Evolutionary conservation across 257 asterid genomes (phyloP).

Genomic region (Leonotis leonurus): DNA sequence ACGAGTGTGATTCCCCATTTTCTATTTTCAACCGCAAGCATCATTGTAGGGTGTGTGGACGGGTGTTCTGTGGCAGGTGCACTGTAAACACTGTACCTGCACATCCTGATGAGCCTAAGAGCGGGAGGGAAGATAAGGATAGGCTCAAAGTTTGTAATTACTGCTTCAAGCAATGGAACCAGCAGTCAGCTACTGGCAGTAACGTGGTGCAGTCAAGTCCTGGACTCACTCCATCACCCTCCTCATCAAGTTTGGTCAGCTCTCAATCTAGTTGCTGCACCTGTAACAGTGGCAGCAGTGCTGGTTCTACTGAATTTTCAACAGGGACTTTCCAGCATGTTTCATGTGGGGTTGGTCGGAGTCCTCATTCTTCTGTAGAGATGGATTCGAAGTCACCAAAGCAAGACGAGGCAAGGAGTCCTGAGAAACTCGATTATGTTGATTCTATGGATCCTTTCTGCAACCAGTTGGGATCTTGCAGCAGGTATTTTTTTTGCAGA

Average conservation of each 20-base stretch:
- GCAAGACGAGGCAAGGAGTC: slow-evolving; percentile 30
- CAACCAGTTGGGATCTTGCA: slow-evolving; percentile 43
- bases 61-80: slow-evolving; percentile 73
- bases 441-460: slow-evolving; percentile 35
- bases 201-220: slow-evolving; percentile 34
- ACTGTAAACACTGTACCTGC: slow-evolving; percentile 49
- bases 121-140: slow-evolving; percentile 49
- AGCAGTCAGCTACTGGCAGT: slow-evolving; percentile 31
- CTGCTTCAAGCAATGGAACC: slow-evolving; percentile 72
- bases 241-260: slow-evolving; percentile 62
- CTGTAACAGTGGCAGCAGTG: slow-evolving; percentile 54
- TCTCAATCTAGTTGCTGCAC: slow-evolving; percentile 48
- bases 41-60: slow-evolving; percentile 68
- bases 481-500: too few species aligned
- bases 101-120: slow-evolving; percentile 36
- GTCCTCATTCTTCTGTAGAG: slow-evolving; percentile 33
- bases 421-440: slow-evolving; percentile 29
- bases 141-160: slow-evolving; percentile 61
- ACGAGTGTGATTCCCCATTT: slow-evolving; percentile 68
- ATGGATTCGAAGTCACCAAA: slow-evolving; percentile 32
- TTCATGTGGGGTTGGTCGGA: slow-evolving; percentile 36
- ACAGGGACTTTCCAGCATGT: slow-evolving; percentile 69
- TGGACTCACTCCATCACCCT: slow-evolving; percentile 49
- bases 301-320: slow-evolving; percentile 53
- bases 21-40: slow-evolving; percentile 66